Evolutionary conservation across 495 filamentous ascomycete genomes (phyloP).

Genomic region (Lineolata rhizophorae): DNA sequence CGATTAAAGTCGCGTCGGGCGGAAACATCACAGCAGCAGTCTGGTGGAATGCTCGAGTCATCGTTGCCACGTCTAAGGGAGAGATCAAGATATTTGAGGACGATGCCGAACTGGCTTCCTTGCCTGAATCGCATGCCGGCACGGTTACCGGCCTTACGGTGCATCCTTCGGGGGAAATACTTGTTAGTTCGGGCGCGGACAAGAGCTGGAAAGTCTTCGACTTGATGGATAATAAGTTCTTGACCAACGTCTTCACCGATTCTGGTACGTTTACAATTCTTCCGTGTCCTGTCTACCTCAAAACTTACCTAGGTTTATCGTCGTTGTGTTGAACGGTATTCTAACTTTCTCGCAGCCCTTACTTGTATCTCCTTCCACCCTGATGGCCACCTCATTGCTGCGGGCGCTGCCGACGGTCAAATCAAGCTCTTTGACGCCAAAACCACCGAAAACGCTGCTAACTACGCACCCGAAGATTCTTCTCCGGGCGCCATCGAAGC

Average conservation of each 20-base stretch:
- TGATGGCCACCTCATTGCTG: constrained; percentile 81
- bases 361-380: constrained; percentile 76
- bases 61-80: constrained; percentile 56
- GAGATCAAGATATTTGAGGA: constrained; percentile 52
- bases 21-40: constrained; percentile 57
- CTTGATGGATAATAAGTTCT: constrained; percentile 35
- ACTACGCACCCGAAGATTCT: constrained; percentile 41
- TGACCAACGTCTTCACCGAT: constrained; percentile 62
- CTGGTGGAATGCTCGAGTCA: constrained; percentile 51
- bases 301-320: no score
- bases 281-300: background rate
- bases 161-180: constrained; percentile 65
- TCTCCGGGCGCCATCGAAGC: constrained; percentile 48
- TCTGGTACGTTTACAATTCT: constrained; percentile 36
- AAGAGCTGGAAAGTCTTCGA: constrained; percentile 92
- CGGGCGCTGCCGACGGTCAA: constrained; percentile 49
- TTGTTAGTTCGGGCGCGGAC: constrained; percentile 74
- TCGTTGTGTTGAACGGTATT: no score
- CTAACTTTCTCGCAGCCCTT: constrained; percentile 37
- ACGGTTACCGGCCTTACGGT: constrained; percentile 52
- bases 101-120: constrained; percentile 36
- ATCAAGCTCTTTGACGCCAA: constrained; percentile 77
- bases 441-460: constrained; percentile 43
- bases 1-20: constrained; percentile 29
- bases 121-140: constrained; percentile 64